Evolutionary conservation across 805 yeast species (phyloP), one percentile per base, ranked within the genome.

Genomic region (Kregervanrija pseudodelftensis): DNA sequence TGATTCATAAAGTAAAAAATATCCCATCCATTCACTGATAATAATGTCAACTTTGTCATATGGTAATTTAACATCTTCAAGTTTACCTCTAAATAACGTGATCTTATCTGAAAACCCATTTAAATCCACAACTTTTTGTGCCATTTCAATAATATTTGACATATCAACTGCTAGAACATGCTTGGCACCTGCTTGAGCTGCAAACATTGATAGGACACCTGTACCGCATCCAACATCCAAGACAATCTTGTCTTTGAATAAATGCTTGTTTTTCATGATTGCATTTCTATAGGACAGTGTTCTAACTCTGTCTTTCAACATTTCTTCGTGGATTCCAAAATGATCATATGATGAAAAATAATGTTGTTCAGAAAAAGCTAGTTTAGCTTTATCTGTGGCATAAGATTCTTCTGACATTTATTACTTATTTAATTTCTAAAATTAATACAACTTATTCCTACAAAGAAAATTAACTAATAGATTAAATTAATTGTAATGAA

Each of bases 201-300:
- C 98, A 73, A 93, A 93, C 96, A 93, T 87, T 22, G 97, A 90
- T 50, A 93, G 70, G 54, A 93, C 89, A 55, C 99, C 99, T 15
- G 99, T 93, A 55, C 99, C 99, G 67, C 99, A 95, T 41, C 99
- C 99, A 46, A 93, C 99, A 68, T 93, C 99, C 46, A 93, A 72
- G 8, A 93, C 99, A 49, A 91, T 69, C 71, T 93, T 93, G 66
- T 81, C 97, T 64, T 89, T 88, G 73, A 93, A 91, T 44, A 88
- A 68, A 54, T 83, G 85, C 58, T 82, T 82, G 72, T 93, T 93
- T 65, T 87, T 88, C 69, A 80, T 79, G 65, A 93, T 93, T 44
- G 97, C 96, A 51, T 85, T 83, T 58, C 98, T 75, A 69, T 93
- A 93, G 31, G 95, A 78, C 49, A 89, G 69, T 8, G 99, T 93